phyloP scores from a whole-genome alignment of 306 rosid genomes.

The Cyamopsis tetragonoloba region DNA sequence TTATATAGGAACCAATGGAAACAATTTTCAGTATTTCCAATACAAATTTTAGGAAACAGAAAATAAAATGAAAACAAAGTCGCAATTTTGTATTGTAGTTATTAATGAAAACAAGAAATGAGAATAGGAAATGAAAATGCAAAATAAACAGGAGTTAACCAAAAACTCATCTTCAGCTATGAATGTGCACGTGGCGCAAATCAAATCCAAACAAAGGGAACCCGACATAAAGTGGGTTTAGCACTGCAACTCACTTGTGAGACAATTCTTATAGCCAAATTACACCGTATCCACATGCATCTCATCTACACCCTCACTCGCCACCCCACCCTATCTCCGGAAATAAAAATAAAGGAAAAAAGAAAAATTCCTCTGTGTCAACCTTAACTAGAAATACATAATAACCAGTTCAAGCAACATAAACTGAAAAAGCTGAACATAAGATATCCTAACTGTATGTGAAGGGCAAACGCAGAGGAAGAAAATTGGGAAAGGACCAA shows the following conservation, averaged over 20 bases:
- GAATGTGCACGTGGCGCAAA: background rate
- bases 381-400: background rate
- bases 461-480: conserved; percentile 47
- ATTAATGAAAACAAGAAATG: no score
- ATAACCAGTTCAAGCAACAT: conserved; percentile 33
- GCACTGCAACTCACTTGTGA: background rate
- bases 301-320: background rate
- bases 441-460: conserved; percentile 45
- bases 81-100: no score
- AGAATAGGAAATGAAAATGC: no score
- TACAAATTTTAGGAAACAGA: no score
- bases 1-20: no score
- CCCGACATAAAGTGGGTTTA: conserved; percentile 11
- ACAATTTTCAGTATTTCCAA: no score
- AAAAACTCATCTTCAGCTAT: conserved; percentile 9
- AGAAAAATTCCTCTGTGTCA: conserved; percentile 7
- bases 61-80: no score
- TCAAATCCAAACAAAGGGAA: conserved; percentile 4
- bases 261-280: conserved; percentile 12
- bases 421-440: conserved; percentile 39
- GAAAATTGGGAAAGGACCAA: conserved; percentile 55
- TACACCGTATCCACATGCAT: background rate
- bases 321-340: background rate
- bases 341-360: background rate
- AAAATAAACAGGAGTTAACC: no score